Base-by-base conservation (phyloP, 768 basidiomycete species). In the Cubamyces sp. region DNA sequence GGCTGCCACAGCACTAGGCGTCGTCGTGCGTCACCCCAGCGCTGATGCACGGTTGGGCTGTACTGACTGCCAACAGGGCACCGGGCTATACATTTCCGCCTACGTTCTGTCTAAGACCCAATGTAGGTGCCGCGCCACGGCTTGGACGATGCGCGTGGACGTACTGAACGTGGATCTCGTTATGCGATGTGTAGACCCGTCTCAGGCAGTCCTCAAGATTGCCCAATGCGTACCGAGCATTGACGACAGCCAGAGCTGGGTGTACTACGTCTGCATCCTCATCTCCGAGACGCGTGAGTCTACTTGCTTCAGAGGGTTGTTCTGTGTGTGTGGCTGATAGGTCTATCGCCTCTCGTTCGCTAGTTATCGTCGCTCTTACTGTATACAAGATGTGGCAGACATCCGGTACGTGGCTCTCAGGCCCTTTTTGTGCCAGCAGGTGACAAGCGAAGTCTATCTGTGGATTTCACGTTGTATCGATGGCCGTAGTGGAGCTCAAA, bases 271-370 rank as follows among this genome's bases (percentile, higher is more conserved):
- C 39, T 51, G 23, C 14, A 30, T 51, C n/a, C n/a, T 59, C 1
- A 30, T 51, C 7, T 59, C 57, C 4, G 49, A 59, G 23, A 59
- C 57, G 4, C 28, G 49, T 59, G 21, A 16, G 51, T 53, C 28
- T 30, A 21, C n/a, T 14, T 3, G 39, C 5, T 39, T 25, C 15
- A 3, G 9, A 15, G 25, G 16, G 42, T 3, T 6, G 4, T 40
- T 12, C 23, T 40, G 30, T 19, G 8, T 11, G n/a, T 25, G 6
- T 25, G 11, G 7, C 26, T 9, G 23, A 9, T 16, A 3, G 28
- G 3, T 3, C 8, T 30, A n/a, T n/a, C n/a, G n/a, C n/a, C n/a
- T n/a, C 21, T 28, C 15, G 14, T 1, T 30, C 21, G 19, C 6
- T 21, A 59, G 57, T 59, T 16, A 28, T 59, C 18, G 41, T 59